A percentile compares a stretch with the other conserved stretches of the same genome.
These are phyloP conservation scores for Lojkania enalia DNA, from an alignment of 2,329 filamentous ascomycete species.

Conservation along the genomic window DNA sequence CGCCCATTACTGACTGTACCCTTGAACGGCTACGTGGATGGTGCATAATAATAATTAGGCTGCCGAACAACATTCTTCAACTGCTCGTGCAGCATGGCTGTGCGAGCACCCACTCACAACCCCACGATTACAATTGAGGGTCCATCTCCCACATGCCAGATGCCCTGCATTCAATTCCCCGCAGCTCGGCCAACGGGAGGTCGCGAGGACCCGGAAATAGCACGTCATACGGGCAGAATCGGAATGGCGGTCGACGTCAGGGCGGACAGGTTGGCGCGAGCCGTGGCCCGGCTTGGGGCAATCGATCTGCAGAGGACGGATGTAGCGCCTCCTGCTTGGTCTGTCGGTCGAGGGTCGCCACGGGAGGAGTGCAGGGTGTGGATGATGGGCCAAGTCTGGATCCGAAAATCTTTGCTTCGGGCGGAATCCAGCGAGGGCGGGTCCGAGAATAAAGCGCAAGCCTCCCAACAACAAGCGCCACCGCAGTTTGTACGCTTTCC, in stretches of 20 bases:
- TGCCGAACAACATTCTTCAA: not conserved
- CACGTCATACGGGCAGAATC: constrained; percentile 4
- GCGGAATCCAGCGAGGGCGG: no score
- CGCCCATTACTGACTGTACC: no score
- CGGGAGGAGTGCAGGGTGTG: not conserved
- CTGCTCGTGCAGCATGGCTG: not conserved
- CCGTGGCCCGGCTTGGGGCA: not conserved
- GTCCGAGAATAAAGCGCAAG: no score
- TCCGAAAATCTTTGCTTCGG: constrained; percentile 1
- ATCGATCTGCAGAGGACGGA: not conserved
- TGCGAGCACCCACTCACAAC: not conserved
- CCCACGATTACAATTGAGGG: not conserved
- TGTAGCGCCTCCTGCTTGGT: not conserved
- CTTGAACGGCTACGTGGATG: not conserved
- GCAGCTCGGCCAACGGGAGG: constrained; percentile 1
- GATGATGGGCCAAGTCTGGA: not conserved
- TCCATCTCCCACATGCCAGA: not conserved
- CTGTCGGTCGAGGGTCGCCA: not conserved
- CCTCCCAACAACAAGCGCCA: no score
- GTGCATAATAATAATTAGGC: not conserved
- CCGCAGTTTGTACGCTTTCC: no score
- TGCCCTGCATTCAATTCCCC: constrained; percentile 5
- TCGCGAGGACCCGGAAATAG: not conserved
- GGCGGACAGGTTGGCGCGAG: not conserved
- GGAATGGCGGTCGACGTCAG: constrained; percentile 3